These are phyloP conservation scores for Erythrophleum fordii DNA, from an alignment of 306 rosid species.

Conservation along the genomic window DNA sequence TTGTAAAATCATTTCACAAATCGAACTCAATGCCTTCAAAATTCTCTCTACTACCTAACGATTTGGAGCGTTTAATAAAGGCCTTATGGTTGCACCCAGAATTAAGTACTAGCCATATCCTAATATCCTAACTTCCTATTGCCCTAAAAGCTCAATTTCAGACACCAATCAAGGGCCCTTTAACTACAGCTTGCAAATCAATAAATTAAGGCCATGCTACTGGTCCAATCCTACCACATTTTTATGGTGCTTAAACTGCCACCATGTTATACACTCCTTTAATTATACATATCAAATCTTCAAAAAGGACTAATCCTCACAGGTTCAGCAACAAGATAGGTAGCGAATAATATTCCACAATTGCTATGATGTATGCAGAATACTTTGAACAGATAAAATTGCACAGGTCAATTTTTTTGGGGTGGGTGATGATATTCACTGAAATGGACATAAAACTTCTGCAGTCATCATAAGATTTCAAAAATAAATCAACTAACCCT, in stretches of 20 bases:
- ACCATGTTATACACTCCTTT: constrained; percentile 15
- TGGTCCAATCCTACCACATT: background rate
- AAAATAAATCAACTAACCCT: constrained; percentile 64
- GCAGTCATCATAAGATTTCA: constrained; percentile 27
- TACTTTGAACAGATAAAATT: background rate
- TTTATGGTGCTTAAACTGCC: background rate
- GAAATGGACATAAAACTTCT: constrained; percentile 14
- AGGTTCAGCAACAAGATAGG: too few species aligned
- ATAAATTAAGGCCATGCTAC: constrained; percentile 7
- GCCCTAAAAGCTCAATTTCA: too few species aligned
- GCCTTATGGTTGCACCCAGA: background rate
- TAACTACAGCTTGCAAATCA: constrained; percentile 15
- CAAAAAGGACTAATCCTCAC: background rate
- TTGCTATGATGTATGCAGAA: constrained; percentile 13
- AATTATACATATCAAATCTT: background rate
- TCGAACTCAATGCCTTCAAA: background rate
- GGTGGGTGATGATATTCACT: constrained; percentile 7
- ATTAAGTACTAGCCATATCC: background rate
- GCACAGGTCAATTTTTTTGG: constrained; percentile 9
- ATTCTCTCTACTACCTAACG: background rate
- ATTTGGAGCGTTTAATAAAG: background rate
- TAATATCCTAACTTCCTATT: too few species aligned
- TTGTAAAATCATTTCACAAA: background rate
- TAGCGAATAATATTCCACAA: too few species aligned
- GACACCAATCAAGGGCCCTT: constrained; percentile 8